Conservation (phyloP, 2,329 filamentous ascomycete species). For the Magnaporthiopsis poae region DNA sequence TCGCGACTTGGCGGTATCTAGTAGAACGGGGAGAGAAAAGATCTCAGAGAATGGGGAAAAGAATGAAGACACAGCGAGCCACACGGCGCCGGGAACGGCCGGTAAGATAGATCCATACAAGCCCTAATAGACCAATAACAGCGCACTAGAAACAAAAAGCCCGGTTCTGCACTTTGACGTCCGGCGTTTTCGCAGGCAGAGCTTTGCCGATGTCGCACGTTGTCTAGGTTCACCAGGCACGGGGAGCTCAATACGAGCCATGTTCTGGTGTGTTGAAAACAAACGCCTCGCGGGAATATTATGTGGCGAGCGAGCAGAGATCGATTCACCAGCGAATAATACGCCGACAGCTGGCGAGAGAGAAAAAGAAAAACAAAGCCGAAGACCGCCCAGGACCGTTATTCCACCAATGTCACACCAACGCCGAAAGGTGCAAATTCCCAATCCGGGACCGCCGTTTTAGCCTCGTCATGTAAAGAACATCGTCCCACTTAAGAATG, state of each 20-base stretch:
- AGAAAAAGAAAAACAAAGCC: neutral
- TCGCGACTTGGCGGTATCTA: constrained; percentile 2
- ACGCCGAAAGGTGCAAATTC: neutral
- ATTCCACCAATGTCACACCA: neutral
- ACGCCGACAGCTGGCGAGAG: neutral
- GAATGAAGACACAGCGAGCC: neutral
- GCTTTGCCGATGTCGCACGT: neutral
- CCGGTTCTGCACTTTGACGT: neutral
- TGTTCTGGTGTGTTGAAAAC: neutral
- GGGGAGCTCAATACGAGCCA: neutral
- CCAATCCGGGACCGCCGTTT: neutral
- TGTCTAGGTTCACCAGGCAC: neutral
- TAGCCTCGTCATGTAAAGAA: neutral
- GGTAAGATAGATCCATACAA: neutral
- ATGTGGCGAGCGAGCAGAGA: neutral
- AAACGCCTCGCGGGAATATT: neutral
- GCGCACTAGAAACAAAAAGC: neutral
- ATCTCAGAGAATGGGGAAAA: neutral
- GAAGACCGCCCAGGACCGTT: neutral
- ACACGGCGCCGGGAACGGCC: neutral
- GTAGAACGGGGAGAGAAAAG: neutral
- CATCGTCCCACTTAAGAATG: neutral
- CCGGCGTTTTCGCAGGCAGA: neutral
- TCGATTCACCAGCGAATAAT: neutral
- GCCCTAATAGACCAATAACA: neutral